Conservation (phyloP, 495 filamentous ascomycete species). For the Neurospora terricola region DNA sequence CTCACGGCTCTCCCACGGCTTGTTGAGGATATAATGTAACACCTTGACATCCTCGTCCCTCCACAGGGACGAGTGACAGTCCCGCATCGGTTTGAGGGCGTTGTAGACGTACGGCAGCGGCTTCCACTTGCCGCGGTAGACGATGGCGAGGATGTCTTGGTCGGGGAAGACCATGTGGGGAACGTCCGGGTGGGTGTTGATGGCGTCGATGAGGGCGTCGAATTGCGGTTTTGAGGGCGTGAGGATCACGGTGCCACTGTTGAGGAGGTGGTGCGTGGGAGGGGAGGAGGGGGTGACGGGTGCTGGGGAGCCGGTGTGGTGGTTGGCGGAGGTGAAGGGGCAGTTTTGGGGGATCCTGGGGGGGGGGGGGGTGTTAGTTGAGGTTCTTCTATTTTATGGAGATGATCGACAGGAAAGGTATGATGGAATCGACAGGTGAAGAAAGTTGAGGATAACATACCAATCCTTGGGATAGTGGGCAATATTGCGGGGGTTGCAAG, state of each 20-base stretch:
- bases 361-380: background rate
- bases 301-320: constrained; percentile 24
- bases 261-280: constrained; percentile 30
- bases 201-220: constrained; percentile 25
- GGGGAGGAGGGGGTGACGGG: constrained; percentile 21
- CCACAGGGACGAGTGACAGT: constrained; percentile 24
- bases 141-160: constrained; percentile 30
- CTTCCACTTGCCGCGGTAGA: constrained; percentile 29
- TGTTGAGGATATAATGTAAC: constrained; percentile 29
- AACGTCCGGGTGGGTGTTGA: constrained; percentile 33
- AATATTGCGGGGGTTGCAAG: constrained; percentile 29
- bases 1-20: constrained; percentile 28
- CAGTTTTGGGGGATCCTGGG: constrained; percentile 29
- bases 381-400: background rate
- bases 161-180: constrained; percentile 33
- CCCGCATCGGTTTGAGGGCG: constrained; percentile 30
- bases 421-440: background rate
- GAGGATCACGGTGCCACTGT: constrained; percentile 29
- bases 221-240: constrained; percentile 23
- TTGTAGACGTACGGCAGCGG: constrained; percentile 29
- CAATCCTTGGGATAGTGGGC: constrained; percentile 29
- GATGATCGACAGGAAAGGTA: background rate
- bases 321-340: constrained; percentile 28
- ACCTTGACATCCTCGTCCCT: constrained; percentile 26
- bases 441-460: background rate